phyloP scores from a whole-genome alignment of 2,329 filamentous ascomycete species.

The Venturiaceae sp. region DNA sequence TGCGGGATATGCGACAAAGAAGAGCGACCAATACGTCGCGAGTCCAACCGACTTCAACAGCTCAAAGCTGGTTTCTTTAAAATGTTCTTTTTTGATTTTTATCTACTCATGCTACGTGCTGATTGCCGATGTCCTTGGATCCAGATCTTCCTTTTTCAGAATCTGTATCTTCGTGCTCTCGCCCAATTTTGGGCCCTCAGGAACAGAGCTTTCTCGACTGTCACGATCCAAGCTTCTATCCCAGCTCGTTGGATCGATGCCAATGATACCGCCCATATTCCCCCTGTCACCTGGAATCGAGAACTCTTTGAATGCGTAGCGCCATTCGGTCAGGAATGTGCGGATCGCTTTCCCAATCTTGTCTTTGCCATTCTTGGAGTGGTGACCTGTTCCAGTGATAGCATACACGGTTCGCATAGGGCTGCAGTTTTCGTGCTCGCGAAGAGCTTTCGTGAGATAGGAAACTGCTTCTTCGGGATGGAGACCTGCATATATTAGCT shows the following conservation, averaged over 20 bases:
- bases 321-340: constrained; percentile 87
- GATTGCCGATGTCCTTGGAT: neutral
- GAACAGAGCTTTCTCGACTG: constrained; percentile 27
- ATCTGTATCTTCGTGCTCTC: constrained; percentile 25
- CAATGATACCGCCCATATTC: constrained; percentile 58
- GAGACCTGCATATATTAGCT: constrained; percentile 42
- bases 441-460: constrained; percentile 79
- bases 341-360: constrained; percentile 94
- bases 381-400: constrained; percentile 93
- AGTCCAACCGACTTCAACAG: neutral
- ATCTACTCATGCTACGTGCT: constrained; percentile 1
- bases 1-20: no score
- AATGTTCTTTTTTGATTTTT: constrained; percentile 1
- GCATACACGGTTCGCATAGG: constrained; percentile 71
- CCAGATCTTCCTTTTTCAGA: constrained; percentile 20
- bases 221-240: constrained; percentile 33
- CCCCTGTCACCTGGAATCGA: constrained; percentile 91
- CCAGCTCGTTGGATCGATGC: constrained; percentile 53
- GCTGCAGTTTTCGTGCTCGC: constrained; percentile 60
- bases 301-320: constrained; percentile 93
- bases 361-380: constrained; percentile 98
- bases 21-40: no score
- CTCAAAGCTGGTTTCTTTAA: neutral
- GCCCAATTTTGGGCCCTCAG: constrained; percentile 7
- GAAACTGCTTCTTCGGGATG: constrained; percentile 95